phyloP scores from a whole-genome alignment of 2,329 filamentous ascomycete genomes.

The Thelonectria blattea region DNA sequence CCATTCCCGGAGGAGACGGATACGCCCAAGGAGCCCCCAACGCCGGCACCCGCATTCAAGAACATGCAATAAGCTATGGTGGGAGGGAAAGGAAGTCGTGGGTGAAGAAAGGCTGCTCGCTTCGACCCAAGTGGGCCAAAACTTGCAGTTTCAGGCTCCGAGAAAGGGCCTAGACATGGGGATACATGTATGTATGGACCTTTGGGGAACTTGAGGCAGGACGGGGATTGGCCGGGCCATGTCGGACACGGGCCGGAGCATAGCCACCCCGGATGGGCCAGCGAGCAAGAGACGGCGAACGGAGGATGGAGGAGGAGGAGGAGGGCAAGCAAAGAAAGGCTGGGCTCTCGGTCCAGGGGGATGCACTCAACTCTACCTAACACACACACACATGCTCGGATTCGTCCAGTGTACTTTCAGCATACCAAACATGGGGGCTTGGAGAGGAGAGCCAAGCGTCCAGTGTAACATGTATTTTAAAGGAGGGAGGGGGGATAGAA shows the following conservation, averaged over 20 bases:
- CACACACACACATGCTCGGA: slow-evolving; percentile 33
- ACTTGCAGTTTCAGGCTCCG: slow-evolving; percentile 4
- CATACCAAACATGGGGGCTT: slow-evolving; percentile 29
- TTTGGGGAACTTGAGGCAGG: slow-evolving; percentile 29
- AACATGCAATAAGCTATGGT: slow-evolving; percentile 29
- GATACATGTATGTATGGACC: slow-evolving; percentile 21
- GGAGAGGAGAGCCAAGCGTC: slow-evolving; percentile 18
- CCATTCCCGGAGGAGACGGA: slow-evolving; percentile 57
- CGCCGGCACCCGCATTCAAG: slow-evolving; percentile 49
- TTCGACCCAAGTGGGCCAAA: slow-evolving; percentile 2
- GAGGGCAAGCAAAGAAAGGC: slow-evolving; percentile 4
- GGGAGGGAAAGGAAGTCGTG: slow-evolving; percentile 1
- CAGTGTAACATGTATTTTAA: slow-evolving; percentile 37
- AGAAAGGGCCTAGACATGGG: slow-evolving; percentile 15
- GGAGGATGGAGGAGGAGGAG: not conserved
- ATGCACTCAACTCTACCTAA: slow-evolving; percentile 40
- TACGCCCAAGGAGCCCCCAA: slow-evolving; percentile 44
- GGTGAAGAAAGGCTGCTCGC: not conserved
- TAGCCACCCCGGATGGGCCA: slow-evolving; percentile 18
- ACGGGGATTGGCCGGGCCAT: slow-evolving; percentile 30
- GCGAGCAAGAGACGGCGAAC: slow-evolving; percentile 2
- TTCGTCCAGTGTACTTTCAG: slow-evolving; percentile 35
- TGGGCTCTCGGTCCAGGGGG: slow-evolving; percentile 24
- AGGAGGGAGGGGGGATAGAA: slow-evolving; percentile 34
- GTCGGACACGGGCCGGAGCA: slow-evolving; percentile 15